Conservation (phyloP, 2,329 filamentous ascomycete genomes). For the Hirsutella rhossiliensis region DNA sequence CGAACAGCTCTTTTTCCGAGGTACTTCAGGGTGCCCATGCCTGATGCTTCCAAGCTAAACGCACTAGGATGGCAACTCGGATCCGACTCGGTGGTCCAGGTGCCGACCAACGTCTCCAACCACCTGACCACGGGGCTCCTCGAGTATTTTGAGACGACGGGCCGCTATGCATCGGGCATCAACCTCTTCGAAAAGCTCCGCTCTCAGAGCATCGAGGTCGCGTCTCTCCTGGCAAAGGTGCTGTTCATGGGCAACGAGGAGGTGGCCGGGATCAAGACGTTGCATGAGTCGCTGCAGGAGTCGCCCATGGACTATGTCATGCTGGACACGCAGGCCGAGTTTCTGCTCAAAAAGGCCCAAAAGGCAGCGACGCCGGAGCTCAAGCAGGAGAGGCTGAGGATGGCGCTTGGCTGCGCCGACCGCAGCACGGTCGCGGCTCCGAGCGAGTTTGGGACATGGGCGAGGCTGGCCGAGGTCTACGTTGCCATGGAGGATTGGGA, state of each 20-base stretch:
- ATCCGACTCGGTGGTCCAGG: constrained; percentile 93
- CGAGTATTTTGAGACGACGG: constrained; percentile 91
- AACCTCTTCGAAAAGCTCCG: constrained; percentile 96
- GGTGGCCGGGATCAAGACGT: constrained; percentile 80
- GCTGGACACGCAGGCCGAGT: constrained; percentile 87
- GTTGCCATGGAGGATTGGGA: constrained; percentile 94
- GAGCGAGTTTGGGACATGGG: constrained; percentile 96
- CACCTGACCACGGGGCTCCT: constrained; percentile 88
- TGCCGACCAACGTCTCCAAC: constrained; percentile 93
- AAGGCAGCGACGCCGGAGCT: constrained; percentile 39
- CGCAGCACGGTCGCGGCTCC: constrained; percentile 89
- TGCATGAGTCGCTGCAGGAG: constrained; percentile 81
- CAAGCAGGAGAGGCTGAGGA: constrained; percentile 58
- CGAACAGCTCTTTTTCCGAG: constrained; percentile 89
- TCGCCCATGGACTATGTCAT: constrained; percentile 97
- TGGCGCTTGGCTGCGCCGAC: constrained; percentile 89
- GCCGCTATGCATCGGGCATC: constrained; percentile 86
- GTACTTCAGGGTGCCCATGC: constrained; percentile 27
- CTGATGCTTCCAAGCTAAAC: constrained; percentile 7
- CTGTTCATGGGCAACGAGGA: constrained; percentile 94
- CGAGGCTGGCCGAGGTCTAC: constrained; percentile 84
- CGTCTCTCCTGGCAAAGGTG: constrained; percentile 81
- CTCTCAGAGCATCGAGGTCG: constrained; percentile 82
- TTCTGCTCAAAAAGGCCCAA: constrained; percentile 73
- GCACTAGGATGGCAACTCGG: constrained; percentile 77